phyloP scores from a whole-genome alignment of 192 early-diverging fungal genomes.

The Coemansia aciculifera region DNA sequence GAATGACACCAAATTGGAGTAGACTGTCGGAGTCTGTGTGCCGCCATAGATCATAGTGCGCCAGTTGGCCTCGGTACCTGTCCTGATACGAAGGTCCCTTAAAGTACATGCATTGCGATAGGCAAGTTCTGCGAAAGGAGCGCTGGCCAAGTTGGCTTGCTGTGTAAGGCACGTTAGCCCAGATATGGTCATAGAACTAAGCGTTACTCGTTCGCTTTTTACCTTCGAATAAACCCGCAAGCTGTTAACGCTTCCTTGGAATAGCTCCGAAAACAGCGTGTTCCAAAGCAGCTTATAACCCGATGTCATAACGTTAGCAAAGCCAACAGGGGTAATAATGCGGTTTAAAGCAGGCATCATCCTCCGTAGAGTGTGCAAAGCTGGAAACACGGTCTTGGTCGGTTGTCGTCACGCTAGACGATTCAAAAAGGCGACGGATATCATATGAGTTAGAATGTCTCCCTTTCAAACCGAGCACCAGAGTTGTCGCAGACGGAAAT shows the following conservation, averaged over 20 bases:
- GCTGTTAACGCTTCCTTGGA: background rate
- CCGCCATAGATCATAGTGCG: background rate
- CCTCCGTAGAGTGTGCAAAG: background rate
- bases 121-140: background rate
- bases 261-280: background rate
- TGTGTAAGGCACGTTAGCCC: background rate
- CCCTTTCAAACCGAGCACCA: background rate
- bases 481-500: background rate
- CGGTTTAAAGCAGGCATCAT: background rate
- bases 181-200: background rate
- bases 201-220: no score
- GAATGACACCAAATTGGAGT: background rate
- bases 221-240: background rate
- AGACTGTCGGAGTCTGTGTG: background rate
- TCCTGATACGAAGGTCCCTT: background rate
- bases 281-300: background rate
- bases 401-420: background rate
- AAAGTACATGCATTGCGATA: background rate
- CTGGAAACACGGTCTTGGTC: background rate
- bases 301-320: background rate
- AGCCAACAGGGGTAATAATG: background rate
- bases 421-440: no score
- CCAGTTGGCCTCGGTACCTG: background rate
- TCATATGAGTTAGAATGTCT: no score
- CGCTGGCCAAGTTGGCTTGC: background rate